A percentile compares a stretch with the other conserved stretches of the same genome.
phyloP scores from a whole-genome alignment of 257 asterid genomes.

The Nyctanthes arbortristis region DNA sequence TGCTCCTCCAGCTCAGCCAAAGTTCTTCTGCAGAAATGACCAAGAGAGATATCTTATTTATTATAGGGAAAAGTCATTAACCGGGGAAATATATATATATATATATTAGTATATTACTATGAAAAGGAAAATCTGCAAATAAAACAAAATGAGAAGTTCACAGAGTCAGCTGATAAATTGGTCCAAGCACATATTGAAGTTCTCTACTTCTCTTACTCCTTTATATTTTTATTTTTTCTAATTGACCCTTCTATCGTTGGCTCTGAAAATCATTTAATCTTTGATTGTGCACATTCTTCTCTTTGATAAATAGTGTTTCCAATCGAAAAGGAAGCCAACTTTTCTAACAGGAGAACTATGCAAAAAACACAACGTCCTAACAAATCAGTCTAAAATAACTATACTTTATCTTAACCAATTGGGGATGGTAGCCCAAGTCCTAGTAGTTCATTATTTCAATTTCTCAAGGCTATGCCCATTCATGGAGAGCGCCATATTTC shows the following conservation, averaged over 20 bases:
- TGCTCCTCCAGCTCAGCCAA: conserved; percentile 23
- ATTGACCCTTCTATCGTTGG: neutral
- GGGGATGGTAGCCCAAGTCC: neutral
- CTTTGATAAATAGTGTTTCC: neutral
- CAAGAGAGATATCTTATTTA: neutral
- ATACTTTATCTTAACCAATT: neutral
- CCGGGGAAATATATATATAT: neutral
- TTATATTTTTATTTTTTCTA: neutral
- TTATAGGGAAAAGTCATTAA: neutral
- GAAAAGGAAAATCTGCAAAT: neutral
- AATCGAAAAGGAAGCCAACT: neutral
- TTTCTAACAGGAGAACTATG: neutral
- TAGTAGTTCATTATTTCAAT: neutral
- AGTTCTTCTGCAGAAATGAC: conserved; percentile 42
- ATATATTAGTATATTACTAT: no score
- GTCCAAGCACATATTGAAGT: neutral
- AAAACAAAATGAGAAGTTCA: neutral
- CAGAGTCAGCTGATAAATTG: neutral
- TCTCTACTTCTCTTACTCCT: neutral
- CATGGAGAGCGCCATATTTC: neutral
- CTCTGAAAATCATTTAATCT: neutral
- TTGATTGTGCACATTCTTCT: neutral
- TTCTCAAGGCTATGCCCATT: neutral
- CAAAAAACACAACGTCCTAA: neutral
- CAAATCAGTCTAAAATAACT: neutral